Base-by-base conservation (phyloP, 139 green algal species). In the Closterium sp. region DNA sequence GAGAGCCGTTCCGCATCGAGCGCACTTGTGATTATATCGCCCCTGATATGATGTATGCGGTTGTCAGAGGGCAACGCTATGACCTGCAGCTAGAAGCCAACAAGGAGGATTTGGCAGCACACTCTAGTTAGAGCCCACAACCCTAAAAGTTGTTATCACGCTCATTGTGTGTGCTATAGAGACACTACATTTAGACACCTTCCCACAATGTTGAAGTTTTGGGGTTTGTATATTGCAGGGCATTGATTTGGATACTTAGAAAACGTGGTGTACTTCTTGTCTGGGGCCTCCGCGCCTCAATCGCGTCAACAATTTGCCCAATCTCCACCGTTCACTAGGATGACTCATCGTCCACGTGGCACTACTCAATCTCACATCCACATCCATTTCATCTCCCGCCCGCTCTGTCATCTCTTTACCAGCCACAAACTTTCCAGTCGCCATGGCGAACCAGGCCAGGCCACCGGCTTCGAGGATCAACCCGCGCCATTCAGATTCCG, bases 1-100 rank as follows among this genome's bases (percentile, higher is more conserved):
- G 88, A 16, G 88, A 91, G 88, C 43, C 88, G n/a, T 91, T 91
- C 64, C 35, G 38, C 88, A 76, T 91, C 21, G 88, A 91, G 34
- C 30, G 88, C 6, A 86, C 30, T 85, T 55, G 64, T 33, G 88
- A 91, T 69, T 91, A 91, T 31, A 86, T 91, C 43, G 88, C 88
- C 35, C 88, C 88, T 66, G 88, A 66, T 30, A 91, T 36, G 30
- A 91, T 91, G 88, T 91, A 91, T 25, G 88, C 88, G 0, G 64
- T 91, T 31, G 88, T 91, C 19, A 89, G 33, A 32, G 88, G 88
- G 23, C 88, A 91, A 21, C 34, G 88, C 2, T 86, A 91, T 36
- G 31, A 89, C 38, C 38, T 89, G 36, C 86, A 89, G 35, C 36
- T 89, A 23, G 86, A 86, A 33, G 30, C 83, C 83, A 34, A 86